Evolutionary conservation across 2,329 filamentous ascomycete genomes (phyloP), one percentile per base, ranked within the genome.

Genomic region (Chalaropsis ovoidea): DNA sequence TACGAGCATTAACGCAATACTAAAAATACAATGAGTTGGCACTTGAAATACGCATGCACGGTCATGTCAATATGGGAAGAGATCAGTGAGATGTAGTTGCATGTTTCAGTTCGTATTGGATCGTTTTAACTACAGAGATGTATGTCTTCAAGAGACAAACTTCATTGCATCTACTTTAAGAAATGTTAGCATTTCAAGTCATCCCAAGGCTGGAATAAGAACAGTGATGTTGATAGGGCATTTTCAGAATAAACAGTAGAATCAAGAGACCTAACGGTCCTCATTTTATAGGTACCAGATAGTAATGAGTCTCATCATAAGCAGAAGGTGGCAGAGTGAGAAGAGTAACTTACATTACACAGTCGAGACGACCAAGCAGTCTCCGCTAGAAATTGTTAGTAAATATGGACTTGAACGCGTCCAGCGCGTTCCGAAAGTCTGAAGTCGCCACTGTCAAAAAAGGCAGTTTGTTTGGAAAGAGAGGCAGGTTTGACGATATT

Each of bases 261-360:
- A 65, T 67, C 66, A 67, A 65, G n/a, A 63, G 63, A 67, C 64
- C 61, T 67, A 67, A 65, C 63, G 63, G 64, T 62, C 80, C 85
- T 94, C 87, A 89, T 84, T 90, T 90, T 94, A 95, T 91, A 95
- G 91, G 90, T 95, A 91, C 90, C 90, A 95, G 89, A 95, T 92
- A 80, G 64, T 67, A 63, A 54, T 63, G 62, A 76, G 73, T 85
- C 82, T 93, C 89, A 92, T 93, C 89, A 90, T 82, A 71, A 72
- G 72, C 74, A 71, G 68, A 35, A 52, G 43, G 19, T 35, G 49
- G 4, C 24, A 24, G 65, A 54, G 68, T 13, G 31, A 31, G 31
- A 43, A 31, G n/a, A 39, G 35, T 11, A 43, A 67, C 66, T 63
- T 62, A 67, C 66, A 56, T 67, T 63, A 7, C 35, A 39, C n/a